phyloP scores from a whole-genome alignment of 768 basidiomycete species.

The Dendrothele bispora region DNA sequence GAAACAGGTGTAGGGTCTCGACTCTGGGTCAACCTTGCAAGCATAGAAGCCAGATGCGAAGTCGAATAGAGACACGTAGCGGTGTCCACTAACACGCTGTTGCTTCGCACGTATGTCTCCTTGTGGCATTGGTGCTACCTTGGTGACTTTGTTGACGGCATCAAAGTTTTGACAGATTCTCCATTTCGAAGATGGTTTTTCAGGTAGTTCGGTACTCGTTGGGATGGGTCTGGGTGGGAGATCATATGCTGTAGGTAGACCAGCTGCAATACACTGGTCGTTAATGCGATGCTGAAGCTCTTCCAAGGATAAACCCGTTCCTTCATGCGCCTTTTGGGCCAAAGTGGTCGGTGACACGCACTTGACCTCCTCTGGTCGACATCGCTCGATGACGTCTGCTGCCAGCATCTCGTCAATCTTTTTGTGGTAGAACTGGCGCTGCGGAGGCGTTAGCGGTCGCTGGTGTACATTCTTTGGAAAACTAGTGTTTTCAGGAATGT shows the following conservation, averaged over 20 bases:
- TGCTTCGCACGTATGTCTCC: conserved; percentile 37
- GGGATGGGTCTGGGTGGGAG: conserved; percentile 19
- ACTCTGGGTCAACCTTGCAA: neutral
- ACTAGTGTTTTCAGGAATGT: conserved; percentile 24
- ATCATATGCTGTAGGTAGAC: conserved; percentile 18
- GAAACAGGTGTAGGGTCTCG: neutral
- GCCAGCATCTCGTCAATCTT: conserved; percentile 32
- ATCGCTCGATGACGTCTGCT: conserved; percentile 31
- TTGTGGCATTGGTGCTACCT: conserved; percentile 8
- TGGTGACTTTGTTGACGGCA: conserved; percentile 9
- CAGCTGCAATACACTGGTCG: conserved; percentile 27
- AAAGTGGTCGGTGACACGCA: conserved; percentile 33
- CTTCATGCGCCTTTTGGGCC: conserved; percentile 34
- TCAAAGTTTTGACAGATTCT: conserved; percentile 25
- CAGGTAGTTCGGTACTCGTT: conserved; percentile 12
- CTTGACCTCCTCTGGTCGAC: conserved; percentile 31
- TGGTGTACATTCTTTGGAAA: conserved; percentile 35
- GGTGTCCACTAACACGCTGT: conserved; percentile 31
- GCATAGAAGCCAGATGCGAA: conserved; percentile 24
- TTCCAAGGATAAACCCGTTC: conserved; percentile 25
- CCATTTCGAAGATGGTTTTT: conserved; percentile 21
- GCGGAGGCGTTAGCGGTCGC: conserved; percentile 27
- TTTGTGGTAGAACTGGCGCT: conserved; percentile 26
- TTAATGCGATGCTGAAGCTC: conserved; percentile 34
- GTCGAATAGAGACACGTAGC: conserved; percentile 34